A percentile compares a stretch with the other conserved stretches of the same genome.
phyloP scores from a whole-genome alignment of 2,329 filamentous ascomycete genomes.

The Shiraia sp. region DNA sequence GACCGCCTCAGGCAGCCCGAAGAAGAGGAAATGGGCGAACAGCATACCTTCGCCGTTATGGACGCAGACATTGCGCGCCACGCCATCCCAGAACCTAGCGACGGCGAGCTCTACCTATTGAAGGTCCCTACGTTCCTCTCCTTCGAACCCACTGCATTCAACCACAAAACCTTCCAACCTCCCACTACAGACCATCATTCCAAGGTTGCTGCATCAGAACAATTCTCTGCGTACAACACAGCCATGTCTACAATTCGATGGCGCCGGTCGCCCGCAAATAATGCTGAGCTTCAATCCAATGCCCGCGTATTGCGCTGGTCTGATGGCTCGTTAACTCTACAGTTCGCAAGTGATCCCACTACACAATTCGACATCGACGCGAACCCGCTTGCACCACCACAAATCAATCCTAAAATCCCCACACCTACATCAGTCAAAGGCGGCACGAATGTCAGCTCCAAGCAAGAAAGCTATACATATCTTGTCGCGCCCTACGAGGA shows the following conservation, averaged over 20 bases:
- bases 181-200: slow-evolving; percentile 62
- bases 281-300: slow-evolving; percentile 72
- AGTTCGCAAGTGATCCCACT: slow-evolving; percentile 68
- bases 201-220: slow-evolving; percentile 48
- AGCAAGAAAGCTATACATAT: slow-evolving; percentile 75
- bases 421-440: slow-evolving; percentile 48
- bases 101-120: slow-evolving; percentile 72
- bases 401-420: slow-evolving; percentile 54
- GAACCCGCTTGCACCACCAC: slow-evolving; percentile 68
- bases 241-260: slow-evolving; percentile 71
- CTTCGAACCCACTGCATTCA: slow-evolving; percentile 69
- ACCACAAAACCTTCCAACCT: slow-evolving; percentile 67
- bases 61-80: slow-evolving; percentile 70
- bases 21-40: slow-evolving; percentile 53
- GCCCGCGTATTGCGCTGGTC: slow-evolving; percentile 76
- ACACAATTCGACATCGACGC: slow-evolving; percentile 76
- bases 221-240: slow-evolving; percentile 64
- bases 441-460: slow-evolving; percentile 30
- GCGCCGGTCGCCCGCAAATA: slow-evolving; percentile 67
- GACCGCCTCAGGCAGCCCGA: slow-evolving; percentile 59
- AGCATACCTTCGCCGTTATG: slow-evolving; percentile 62
- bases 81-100: slow-evolving; percentile 69
- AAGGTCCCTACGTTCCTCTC: slow-evolving; percentile 74
- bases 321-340: slow-evolving; percentile 75
- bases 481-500: slow-evolving; percentile 71